Conservation (phyloP, 768 basidiomycete genomes). For the Termitomyces sp. region DNA sequence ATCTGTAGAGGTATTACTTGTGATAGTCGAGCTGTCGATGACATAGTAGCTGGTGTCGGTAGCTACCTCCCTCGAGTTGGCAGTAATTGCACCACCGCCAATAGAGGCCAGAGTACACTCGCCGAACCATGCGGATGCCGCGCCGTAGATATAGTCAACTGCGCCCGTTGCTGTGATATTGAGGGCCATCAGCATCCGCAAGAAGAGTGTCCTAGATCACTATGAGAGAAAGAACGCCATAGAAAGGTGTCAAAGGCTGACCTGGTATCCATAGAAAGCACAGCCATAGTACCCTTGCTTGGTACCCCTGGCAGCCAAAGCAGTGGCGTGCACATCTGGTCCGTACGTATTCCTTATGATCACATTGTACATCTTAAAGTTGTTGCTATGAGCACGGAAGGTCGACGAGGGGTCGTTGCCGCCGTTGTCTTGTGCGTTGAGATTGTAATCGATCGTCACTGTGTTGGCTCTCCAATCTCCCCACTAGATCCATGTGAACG, state of each 20-base stretch:
- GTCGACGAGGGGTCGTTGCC: conserved; percentile 24
- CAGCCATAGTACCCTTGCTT: conserved; percentile 21
- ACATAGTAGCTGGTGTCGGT: conserved; percentile 22
- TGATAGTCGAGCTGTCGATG: conserved; percentile 21
- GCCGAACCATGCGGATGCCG: conserved; percentile 23
- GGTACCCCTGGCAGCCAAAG: conserved; percentile 18
- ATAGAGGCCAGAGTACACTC: conserved; percentile 21
- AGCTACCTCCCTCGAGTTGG: conserved; percentile 17
- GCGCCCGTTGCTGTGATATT: conserved; percentile 26
- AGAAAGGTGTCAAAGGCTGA: background rate
- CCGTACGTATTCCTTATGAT: conserved; percentile 22
- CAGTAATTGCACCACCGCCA: conserved; percentile 23
- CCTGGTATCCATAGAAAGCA: conserved; percentile 21
- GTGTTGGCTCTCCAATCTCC: conserved; percentile 19
- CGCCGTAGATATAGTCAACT: conserved; percentile 24
- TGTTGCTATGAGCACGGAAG: conserved; percentile 17
- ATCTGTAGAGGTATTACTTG: conserved; percentile 13
- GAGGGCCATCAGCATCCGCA: conserved; percentile 19
- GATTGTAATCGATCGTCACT: conserved; percentile 21
- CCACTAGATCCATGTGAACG: conserved; percentile 10
- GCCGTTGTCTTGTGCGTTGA: conserved; percentile 23
- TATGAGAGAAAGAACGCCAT: background rate
- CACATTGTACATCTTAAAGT: conserved; percentile 21
- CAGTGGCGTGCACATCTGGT: conserved; percentile 20
- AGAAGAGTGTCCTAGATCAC: conserved; percentile 18